A percentile compares a stretch with the other conserved stretches of the same genome.
Evolutionary conservation across 805 yeast genomes (phyloP).

Genomic region (Yamadazyma phyllophila): DNA sequence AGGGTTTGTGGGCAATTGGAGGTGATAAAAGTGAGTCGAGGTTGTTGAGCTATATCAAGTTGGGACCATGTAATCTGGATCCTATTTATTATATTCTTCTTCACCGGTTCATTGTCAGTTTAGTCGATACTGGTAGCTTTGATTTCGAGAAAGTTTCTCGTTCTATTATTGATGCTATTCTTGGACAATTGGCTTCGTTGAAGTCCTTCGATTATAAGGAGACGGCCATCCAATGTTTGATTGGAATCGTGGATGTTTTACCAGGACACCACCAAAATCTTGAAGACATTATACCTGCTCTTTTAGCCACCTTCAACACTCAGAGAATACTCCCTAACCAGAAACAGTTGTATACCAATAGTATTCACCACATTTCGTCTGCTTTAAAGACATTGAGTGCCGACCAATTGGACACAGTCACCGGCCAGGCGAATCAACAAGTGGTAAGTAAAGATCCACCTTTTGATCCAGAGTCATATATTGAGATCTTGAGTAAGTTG

Average conservation of each 20-base stretch:
- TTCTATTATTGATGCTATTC: conserved; percentile 14
- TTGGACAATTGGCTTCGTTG: conserved; percentile 16
- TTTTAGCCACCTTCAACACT: background rate
- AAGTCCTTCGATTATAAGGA: conserved; percentile 18
- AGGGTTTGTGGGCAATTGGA: conserved; percentile 51
- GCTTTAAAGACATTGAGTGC: too few species aligned
- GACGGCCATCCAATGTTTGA: conserved; percentile 20
- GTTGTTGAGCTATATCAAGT: conserved; percentile 44
- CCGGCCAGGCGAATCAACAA: too few species aligned
- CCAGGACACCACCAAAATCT: background rate
- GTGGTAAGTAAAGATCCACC: too few species aligned
- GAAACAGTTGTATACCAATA: too few species aligned
- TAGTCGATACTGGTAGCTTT: conserved; percentile 3
- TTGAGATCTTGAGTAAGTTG: background rate
- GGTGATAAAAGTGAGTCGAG: conserved; percentile 43
- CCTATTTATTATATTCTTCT: conserved; percentile 45
- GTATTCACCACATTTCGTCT: too few species aligned
- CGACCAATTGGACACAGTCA: too few species aligned
- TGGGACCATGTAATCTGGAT: conserved; percentile 55
- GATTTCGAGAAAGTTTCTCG: conserved; percentile 4
- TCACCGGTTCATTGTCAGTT: conserved; percentile 18
- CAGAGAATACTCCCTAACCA: background rate
- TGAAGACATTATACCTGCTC: background rate
- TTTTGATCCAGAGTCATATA: background rate
- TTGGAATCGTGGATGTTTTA: background rate